Base-by-base conservation (phyloP, 352 stramenopile genomes). In the Nothophytophthora sp. region DNA sequence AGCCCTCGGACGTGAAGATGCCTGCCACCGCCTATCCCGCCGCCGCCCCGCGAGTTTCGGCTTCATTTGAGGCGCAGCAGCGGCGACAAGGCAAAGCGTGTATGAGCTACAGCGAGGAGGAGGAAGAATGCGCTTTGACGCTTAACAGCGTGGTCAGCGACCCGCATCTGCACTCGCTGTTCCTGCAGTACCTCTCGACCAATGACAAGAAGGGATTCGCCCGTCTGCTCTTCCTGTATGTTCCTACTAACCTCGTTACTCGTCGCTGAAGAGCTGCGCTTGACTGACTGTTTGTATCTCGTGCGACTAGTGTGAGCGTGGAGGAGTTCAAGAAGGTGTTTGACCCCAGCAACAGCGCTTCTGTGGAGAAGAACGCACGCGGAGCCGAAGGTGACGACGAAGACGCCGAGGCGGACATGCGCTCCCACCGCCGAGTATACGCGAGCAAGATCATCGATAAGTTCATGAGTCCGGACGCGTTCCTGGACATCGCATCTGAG, bases 321-420 rank as follows among this genome's bases (percentile, higher is more conserved):
- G 84, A 94, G 19, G 84, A 94, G 58, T 94, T 92, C 68, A 94
- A 94, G 68, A 90, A 90, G 40, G 67, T 91, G 7, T 58, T 90
- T n/a, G n/a, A n/a, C n/a, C n/a, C n/a, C n/a, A n/a, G n/a, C n/a
- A n/a, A n/a, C 40, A 55, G 27, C 32, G 44, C 35, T 9, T 29
- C 37, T 15, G 25, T 15, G 7, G 22, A 15, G 2, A 15, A 36
- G 8, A 35, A 50, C 44, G 44, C 59, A 16, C 43, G 39, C 11
- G 30, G n/a, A n/a, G n/a, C 37, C 7, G 28, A 56, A 5, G 24
- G 50, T 2, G 35, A 36, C 3, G 33, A 36, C 13, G 58, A 67
- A 3, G 55, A 66, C 1, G 43, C 56, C 1, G 53, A 57, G 8
- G 52, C 59, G 1, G 62, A 74, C 8, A 54, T 49, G 4, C 60